These are phyloP conservation scores for Esteya vermicola DNA, from an alignment of 2,329 filamentous ascomycete genomes.

Conservation along the genomic window DNA sequence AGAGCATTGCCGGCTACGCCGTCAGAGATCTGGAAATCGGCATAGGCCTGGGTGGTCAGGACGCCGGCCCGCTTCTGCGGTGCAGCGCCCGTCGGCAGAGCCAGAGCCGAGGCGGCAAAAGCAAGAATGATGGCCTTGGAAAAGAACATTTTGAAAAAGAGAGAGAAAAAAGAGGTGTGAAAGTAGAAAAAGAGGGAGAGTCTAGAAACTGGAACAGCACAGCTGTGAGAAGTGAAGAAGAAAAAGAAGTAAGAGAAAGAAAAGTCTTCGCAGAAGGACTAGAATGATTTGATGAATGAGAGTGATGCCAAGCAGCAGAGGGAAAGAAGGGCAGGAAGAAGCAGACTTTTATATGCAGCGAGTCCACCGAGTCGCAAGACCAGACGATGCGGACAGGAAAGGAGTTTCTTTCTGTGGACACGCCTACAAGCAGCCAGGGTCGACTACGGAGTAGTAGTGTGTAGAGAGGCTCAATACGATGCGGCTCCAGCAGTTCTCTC, in stretches of 20 bases:
- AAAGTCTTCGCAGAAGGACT: slow-evolving; percentile 9
- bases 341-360: slow-evolving; percentile 2
- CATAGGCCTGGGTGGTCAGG: slow-evolving; percentile 16
- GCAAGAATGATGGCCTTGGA: slow-evolving; percentile 21
- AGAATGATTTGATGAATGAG: slow-evolving; percentile 1
- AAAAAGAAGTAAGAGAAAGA: slow-evolving; percentile 1
- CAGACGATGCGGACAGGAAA: neutral
- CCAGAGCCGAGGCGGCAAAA: slow-evolving; percentile 20
- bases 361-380: neutral
- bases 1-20: slow-evolving; percentile 38
- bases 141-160: slow-evolving; percentile 19
- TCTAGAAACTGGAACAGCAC: neutral
- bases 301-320: slow-evolving; percentile 4
- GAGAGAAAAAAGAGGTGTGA: slow-evolving; percentile 1
- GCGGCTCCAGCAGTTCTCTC: no score
- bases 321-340: neutral
- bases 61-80: slow-evolving; percentile 16
- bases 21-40: slow-evolving; percentile 33
- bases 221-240: no score
- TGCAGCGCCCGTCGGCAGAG: slow-evolving; percentile 14
- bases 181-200: neutral
- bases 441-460: no score
- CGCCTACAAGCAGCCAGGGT: no score
- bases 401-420: no score
- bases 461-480: no score